Base-by-base conservation (phyloP, 2,329 filamentous ascomycete genomes). In the Rhinocladiella similis region DNA sequence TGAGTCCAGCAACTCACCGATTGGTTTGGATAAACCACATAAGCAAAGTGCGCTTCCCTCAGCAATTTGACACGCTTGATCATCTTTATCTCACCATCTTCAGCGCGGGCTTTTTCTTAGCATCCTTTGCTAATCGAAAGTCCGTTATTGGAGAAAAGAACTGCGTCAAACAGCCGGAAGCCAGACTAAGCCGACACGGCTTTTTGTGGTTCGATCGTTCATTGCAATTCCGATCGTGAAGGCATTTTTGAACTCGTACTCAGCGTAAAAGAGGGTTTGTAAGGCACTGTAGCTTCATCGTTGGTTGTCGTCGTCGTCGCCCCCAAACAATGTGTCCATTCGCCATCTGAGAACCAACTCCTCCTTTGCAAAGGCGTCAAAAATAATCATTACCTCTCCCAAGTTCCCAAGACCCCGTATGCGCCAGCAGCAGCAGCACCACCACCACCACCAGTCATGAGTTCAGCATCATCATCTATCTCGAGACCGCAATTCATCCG, bases 401-500 rank as follows among this genome's bases (percentile, higher is more conserved):
- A n/a, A n/a, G n/a, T n/a, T n/a, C n/a, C n/a, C n/a, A n/a, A n/a
- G 7, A 3, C 25, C 25, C 25, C 25, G 7, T 27, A 27, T 27
- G 25, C 25, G 25, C 25, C 25, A 27, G 25, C 25, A 27, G 25
- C 25, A n/a, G n/a, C n/a, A n/a, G n/a, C n/a, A n/a, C n/a, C 47
- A 45, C 45, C 49, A 20, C 16, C 39, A 19, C 22, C 27, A 19
- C 33, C 18, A 45, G 33, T 27, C 50, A 41, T 39, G 20, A 49
- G 9, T 9, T 54, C 57, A 19, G 55, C 58, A 38, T 35, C 54
- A 9, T 29, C 49, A 20, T 45, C 19, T 19, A 27, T 48, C 19
- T 48, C 50, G 39, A 51, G 57, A 33, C 48, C 57, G 22, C 50
- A 25, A 42, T 57, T 62, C 52, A 56, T 62, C 38, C 63, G 63